Evolutionary conservation across 768 basidiomycete species (phyloP), one percentile per base, ranked within the genome.

Genomic region (Amanita muscaria): DNA sequence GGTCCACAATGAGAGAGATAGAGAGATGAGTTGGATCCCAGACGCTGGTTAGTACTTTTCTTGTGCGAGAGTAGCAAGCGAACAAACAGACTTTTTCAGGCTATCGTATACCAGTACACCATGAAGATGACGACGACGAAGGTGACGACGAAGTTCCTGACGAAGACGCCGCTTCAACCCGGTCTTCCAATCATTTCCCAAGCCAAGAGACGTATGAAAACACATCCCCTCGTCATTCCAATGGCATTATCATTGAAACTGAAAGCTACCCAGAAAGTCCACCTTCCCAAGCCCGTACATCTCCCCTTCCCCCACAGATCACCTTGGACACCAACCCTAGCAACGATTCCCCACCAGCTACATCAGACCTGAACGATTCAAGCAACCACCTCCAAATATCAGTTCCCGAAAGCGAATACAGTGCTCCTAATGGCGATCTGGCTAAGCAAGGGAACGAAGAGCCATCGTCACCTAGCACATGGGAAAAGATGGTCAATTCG

Each of bases 1-100:
- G 46, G 51, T 50, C 19, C 67, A 64, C 39, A 68, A 61, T 23
- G 75, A 78, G 23, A 70, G 80, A 51, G 75, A 78, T 21, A 70
- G 80, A 51, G 73, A 79, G 52, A 77, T 79, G 35, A 89, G 86
- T 54, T 89, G 86, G 86, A 67, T 85, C 29, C 84, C 82, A 32
- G 76, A 79, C 37, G 80, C 74, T 57, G 79, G 86, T 85, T 53
- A 53, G 76, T 65, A 33, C 32, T 33, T 32, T 31, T 21, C n/a
- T n/a, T 37, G 32, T 11, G 14, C 22, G 9, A 11, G n/a, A 2
- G 19, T 30, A 3, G 34, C 24, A 29, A 22, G 19, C 22, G n/a
- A 11, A 34, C 23, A 35, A 32, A 27, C 34, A 36, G 36, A 34
- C 33, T 35, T 36, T 79, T 18, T 74, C 74, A 34, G 78, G 80